phyloP scores from a whole-genome alignment of 2,329 filamentous ascomycete genomes.

The Colletotrichum brevisporum region DNA sequence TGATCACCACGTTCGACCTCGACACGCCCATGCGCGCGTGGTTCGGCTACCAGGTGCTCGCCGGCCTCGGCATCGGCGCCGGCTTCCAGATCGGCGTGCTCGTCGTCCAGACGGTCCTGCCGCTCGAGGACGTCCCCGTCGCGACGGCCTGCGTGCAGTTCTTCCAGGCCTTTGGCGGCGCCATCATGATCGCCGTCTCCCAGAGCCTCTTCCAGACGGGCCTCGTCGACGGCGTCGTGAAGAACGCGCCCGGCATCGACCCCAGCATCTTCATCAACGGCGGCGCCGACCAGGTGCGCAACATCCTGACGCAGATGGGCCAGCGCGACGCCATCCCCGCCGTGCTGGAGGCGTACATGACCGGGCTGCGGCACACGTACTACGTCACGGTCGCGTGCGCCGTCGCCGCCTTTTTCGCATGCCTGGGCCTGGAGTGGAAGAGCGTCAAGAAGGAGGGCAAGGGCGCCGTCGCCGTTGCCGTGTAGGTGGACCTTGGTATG shows the following conservation, averaged over 20 bases:
- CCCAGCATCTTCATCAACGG: slow-evolving; percentile 64
- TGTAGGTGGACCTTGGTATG: slow-evolving; percentile 3
- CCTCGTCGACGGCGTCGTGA: slow-evolving; percentile 66
- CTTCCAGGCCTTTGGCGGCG: slow-evolving; percentile 76
- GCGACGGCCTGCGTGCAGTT: slow-evolving; percentile 69
- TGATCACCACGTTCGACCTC: slow-evolving; percentile 67
- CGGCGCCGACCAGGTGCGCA: slow-evolving; percentile 65
- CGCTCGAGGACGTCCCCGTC: slow-evolving; percentile 63
- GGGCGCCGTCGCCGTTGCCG: slow-evolving; percentile 45
- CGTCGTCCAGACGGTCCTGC: slow-evolving; percentile 66
- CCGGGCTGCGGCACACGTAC: slow-evolving; percentile 64
- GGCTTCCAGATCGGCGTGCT: slow-evolving; percentile 64
- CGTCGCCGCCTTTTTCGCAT: slow-evolving; percentile 59
- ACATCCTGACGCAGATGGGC: slow-evolving; percentile 58
- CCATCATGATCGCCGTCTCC: slow-evolving; percentile 74
- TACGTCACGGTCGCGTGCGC: slow-evolving; percentile 67
- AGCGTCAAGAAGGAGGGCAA: slow-evolving; percentile 63
- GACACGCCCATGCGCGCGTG: slow-evolving; percentile 63
- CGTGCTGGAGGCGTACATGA: slow-evolving; percentile 65
- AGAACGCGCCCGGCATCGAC: slow-evolving; percentile 60
- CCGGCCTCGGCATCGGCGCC: slow-evolving; percentile 66
- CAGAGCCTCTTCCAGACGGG: slow-evolving; percentile 79
- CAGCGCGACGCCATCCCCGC: slow-evolving; percentile 57
- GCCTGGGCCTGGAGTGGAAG: slow-evolving; percentile 64
- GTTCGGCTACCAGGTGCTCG: slow-evolving; percentile 72